Percentiles rank a stretch among this genome's conserved stretches.
phyloP scores from a whole-genome alignment of 1,139 yeast species.

The Scheffersomyces cryptocercus region DNA sequence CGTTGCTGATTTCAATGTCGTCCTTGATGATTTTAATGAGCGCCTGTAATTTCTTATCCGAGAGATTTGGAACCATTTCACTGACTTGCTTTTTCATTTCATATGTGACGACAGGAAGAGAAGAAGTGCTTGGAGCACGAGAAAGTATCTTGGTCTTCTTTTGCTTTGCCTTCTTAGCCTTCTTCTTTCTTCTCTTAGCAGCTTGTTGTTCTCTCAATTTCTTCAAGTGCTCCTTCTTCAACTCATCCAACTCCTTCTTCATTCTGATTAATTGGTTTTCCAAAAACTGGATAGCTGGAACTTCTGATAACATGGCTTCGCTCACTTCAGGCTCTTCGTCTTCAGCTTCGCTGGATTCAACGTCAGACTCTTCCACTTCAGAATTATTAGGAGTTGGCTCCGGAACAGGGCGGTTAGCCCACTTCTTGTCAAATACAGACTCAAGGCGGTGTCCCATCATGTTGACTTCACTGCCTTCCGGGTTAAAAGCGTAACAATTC shows the following conservation, averaged over 20 bases:
- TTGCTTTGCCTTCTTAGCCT: slow-evolving; percentile 30
- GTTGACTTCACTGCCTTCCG: slow-evolving; percentile 94
- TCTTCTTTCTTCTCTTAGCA: slow-evolving; percentile 50
- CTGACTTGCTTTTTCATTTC: slow-evolving; percentile 96
- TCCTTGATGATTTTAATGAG: slow-evolving; percentile 86
- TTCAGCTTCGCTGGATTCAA: slow-evolving; percentile 45
- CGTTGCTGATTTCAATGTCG: slow-evolving; percentile 76
- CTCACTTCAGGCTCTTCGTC: slow-evolving; percentile 72
- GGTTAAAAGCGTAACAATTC: slow-evolving; percentile 90
- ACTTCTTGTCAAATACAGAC: slow-evolving; percentile 78
- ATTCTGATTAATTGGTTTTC: slow-evolving; percentile 84
- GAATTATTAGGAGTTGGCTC: slow-evolving; percentile 52
- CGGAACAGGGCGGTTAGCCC: slow-evolving; percentile 87
- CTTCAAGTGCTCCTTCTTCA: slow-evolving; percentile 69
- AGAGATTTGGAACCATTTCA: slow-evolving; percentile 75
- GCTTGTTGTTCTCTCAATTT: slow-evolving; percentile 53
- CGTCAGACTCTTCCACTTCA: slow-evolving; percentile 41
- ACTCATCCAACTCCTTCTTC: slow-evolving; percentile 79
- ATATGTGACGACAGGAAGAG: slow-evolving; percentile 63
- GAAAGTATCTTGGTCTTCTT: slow-evolving; percentile 16
- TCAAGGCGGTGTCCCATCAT: slow-evolving; percentile 94
- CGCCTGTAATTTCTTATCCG: slow-evolving; percentile 80
- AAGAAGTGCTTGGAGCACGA: slow-evolving; percentile 2
- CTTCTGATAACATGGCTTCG: slow-evolving; percentile 68
- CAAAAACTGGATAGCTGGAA: slow-evolving; percentile 84